These are phyloP conservation scores for Penicillium daleae DNA, from an alignment of 495 filamentous ascomycete species.

Conservation along the genomic window DNA sequence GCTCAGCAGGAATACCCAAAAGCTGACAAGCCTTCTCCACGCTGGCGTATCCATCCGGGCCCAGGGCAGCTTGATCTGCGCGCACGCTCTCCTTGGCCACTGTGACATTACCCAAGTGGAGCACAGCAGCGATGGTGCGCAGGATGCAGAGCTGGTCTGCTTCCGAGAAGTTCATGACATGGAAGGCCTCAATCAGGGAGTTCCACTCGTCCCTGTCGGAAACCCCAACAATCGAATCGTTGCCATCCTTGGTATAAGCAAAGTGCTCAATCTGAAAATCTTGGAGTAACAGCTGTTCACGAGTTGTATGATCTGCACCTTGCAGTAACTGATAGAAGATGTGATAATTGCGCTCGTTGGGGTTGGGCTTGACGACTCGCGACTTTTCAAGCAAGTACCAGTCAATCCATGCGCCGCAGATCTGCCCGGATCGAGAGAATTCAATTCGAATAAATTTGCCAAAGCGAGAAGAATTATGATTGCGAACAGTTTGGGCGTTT, in stretches of 20 bases:
- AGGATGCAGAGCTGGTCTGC: conserved; percentile 83
- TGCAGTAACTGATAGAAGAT: conserved; percentile 95
- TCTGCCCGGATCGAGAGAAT: conserved; percentile 87
- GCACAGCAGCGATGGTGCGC: conserved; percentile 83
- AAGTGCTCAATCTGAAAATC: conserved; percentile 81
- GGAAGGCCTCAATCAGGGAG: conserved; percentile 85
- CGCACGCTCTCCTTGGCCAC: conserved; percentile 87
- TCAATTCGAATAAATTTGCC: conserved; percentile 99
- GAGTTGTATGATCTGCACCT: conserved; percentile 74
- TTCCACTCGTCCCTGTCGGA: conserved; percentile 93
- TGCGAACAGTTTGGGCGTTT: conserved; percentile 95
- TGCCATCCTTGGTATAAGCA: conserved; percentile 86
- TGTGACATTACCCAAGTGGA: conserved; percentile 91
- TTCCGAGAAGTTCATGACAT: conserved; percentile 91
- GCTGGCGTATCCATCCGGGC: conserved; percentile 69
- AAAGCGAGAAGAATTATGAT: conserved; percentile 98
- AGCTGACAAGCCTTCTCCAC: conserved; percentile 79
- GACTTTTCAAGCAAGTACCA: conserved; percentile 99
- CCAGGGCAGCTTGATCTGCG: conserved; percentile 86
- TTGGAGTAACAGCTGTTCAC: conserved; percentile 73
- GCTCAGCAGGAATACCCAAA: conserved; percentile 79
- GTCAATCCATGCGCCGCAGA: conserved; percentile 95
- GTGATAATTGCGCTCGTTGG: conserved; percentile 93
- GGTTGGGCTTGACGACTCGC: conserved; percentile 83
- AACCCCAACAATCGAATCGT: conserved; percentile 86